Percentiles rank a stretch among this genome's conserved stretches.
phyloP scores from a whole-genome alignment of 805 yeast genomes.

The Saccharomycopsis fodiens region DNA sequence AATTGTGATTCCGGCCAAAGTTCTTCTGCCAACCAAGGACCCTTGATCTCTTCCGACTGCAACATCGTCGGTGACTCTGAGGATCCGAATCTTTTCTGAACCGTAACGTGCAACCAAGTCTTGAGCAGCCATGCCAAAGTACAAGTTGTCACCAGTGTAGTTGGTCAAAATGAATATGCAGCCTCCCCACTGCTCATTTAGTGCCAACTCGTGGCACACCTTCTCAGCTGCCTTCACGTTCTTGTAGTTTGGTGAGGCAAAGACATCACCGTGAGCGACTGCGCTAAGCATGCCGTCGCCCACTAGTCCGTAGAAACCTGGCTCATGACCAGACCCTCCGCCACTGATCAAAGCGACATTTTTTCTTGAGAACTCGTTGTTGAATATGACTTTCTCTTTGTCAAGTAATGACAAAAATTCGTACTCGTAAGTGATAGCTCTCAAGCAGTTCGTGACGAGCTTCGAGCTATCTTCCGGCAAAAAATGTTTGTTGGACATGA shows the following conservation, averaged over 20 bases:
- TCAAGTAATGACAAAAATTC: conserved; percentile 31
- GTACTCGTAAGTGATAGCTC: conserved; percentile 34
- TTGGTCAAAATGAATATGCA: conserved; percentile 64
- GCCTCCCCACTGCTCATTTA: conserved; percentile 8
- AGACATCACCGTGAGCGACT: conserved; percentile 35
- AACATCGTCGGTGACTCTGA: conserved; percentile 82
- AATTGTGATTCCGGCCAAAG: conserved; percentile 82
- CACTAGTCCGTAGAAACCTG: conserved; percentile 35
- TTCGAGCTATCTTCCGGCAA: conserved; percentile 29
- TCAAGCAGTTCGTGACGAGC: conserved; percentile 33
- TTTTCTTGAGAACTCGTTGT: conserved; percentile 22
- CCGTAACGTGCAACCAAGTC: conserved; percentile 14
- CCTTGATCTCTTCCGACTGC: conserved; percentile 85
- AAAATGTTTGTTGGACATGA: conserved; percentile 38
- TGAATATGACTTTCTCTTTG: conserved; percentile 33
- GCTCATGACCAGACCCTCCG: conserved; percentile 39
- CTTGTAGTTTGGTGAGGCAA: conserved; percentile 34
- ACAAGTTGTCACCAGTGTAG: conserved; percentile 90
- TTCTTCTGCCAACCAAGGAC: conserved; percentile 89
- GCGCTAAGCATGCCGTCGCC: conserved; percentile 34
- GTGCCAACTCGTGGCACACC: conserved; percentile 7
- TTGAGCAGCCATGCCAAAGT: conserved; percentile 88
- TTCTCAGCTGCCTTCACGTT: conserved; percentile 28
- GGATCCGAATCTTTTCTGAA: conserved; percentile 8
- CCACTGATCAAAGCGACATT: conserved; percentile 32